Evolutionary conservation across 352 stramenopile species (phyloP).

Genomic region (Globisporangium spinosum): DNA sequence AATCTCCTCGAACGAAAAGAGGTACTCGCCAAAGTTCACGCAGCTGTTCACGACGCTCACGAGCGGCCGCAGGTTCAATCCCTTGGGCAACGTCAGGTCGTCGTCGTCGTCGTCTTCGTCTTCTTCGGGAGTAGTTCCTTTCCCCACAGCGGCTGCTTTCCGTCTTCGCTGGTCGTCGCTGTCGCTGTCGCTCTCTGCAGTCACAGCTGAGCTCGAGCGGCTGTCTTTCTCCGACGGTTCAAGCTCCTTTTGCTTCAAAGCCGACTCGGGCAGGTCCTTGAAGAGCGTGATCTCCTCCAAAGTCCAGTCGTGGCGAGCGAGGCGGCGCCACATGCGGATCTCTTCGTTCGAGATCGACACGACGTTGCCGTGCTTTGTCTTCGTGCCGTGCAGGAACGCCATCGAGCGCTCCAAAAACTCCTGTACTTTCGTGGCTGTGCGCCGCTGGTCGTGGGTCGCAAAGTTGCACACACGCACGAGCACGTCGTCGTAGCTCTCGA

Average conservation of each 20-base stretch:
- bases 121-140: conserved; percentile 5
- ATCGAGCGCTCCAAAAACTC: conserved; percentile 79
- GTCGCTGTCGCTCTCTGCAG: conserved; percentile 51
- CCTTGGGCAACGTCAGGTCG: conserved; percentile 17
- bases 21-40: conserved; percentile 33
- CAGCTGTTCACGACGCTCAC: conserved; percentile 35
- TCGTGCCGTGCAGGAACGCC: conserved; percentile 61
- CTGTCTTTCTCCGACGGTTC: conserved; percentile 41
- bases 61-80: conserved; percentile 24
- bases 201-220: conserved; percentile 50
- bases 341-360: conserved; percentile 79
- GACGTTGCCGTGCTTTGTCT: conserved; percentile 64
- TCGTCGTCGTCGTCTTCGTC: conserved; percentile 32
- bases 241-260: conserved; percentile 12
- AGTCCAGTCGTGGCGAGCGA: conserved; percentile 63
- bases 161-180: conserved; percentile 35
- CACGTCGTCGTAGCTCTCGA: conserved; percentile 81
- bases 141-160: conserved; percentile 19
- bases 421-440: conserved; percentile 64
- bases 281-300: conserved; percentile 47
- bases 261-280: conserved; percentile 4
- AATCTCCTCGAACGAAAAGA: conserved; percentile 53
- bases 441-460: conserved; percentile 58
- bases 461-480: conserved; percentile 71
- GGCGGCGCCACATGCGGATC: conserved; percentile 74